Percentiles rank a stretch among this genome's conserved stretches.
Conservation (phyloP, 345 rosid genomes). For the Capsella bursapastoris region DNA sequence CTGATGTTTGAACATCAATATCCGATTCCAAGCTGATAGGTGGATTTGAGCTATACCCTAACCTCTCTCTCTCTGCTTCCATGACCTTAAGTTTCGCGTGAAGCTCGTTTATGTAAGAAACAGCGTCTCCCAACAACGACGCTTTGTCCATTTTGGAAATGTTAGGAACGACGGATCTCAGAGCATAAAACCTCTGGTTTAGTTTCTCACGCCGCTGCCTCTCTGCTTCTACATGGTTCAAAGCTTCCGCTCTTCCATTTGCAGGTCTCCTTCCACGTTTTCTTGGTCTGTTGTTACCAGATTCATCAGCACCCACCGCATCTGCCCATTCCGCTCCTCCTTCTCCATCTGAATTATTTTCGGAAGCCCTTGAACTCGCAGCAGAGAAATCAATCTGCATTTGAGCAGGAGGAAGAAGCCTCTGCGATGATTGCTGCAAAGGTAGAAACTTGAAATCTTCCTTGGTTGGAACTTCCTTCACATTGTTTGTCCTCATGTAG, state of each 20-base stretch:
- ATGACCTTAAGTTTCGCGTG: constrained; percentile 54
- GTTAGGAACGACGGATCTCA: constrained; percentile 85
- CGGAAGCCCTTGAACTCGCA: constrained; percentile 76
- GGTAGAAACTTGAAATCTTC: constrained; percentile 58
- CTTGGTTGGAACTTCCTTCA: constrained; percentile 42
- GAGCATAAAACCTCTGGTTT: constrained; percentile 73
- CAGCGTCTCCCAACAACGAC: constrained; percentile 73
- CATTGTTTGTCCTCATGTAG: constrained; percentile 57
- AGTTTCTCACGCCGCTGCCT: constrained; percentile 83
- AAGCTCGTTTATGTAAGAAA: constrained; percentile 72
- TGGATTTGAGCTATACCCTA: constrained; percentile 55
- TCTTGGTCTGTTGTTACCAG: constrained; percentile 61
- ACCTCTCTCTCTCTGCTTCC: constrained; percentile 58
- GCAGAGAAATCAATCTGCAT: constrained; percentile 95
- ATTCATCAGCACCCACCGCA: constrained; percentile 53
- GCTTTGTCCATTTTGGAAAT: constrained; percentile 95
- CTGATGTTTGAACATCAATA: constrained; percentile 57
- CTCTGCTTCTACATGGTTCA: constrained; percentile 82
- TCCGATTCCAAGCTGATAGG: constrained; percentile 47
- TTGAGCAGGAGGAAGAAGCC: constrained; percentile 52
- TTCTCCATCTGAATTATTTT: constrained; percentile 85
- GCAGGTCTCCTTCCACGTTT: constrained; percentile 64
- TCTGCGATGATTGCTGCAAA: constrained; percentile 53
- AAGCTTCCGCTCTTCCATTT: constrained; percentile 45
- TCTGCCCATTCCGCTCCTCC: constrained; percentile 74